Conservation (phyloP, 1,284 basidiomycete species). For the Chiua sp. region DNA sequence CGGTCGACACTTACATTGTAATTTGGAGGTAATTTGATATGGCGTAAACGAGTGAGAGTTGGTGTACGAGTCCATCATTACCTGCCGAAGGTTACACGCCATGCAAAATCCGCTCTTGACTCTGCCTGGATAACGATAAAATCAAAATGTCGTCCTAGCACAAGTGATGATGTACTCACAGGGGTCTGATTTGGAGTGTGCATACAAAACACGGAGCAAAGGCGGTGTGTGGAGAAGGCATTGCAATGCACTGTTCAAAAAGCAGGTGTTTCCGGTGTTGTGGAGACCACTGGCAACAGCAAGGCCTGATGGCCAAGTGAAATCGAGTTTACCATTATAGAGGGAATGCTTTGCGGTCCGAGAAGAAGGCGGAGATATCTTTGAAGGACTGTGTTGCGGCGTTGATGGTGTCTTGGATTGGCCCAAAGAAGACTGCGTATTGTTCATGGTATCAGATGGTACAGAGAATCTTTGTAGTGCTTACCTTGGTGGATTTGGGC, state of each 20-base stretch:
- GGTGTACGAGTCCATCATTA: slow-evolving; percentile 57
- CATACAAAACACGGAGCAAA: slow-evolving; percentile 71
- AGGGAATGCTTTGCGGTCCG: slow-evolving; percentile 42
- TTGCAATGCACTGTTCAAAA: slow-evolving; percentile 95
- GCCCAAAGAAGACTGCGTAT: slow-evolving; percentile 22
- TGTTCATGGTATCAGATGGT: slow-evolving; percentile 4
- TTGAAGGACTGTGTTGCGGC: slow-evolving; percentile 24
- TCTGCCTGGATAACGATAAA: slow-evolving; percentile 49
- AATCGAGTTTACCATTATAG: slow-evolving; percentile 58
- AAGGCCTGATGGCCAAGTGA: slow-evolving; percentile 54
- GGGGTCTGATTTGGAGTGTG: slow-evolving; percentile 55
- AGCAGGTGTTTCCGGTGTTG: slow-evolving; percentile 98
- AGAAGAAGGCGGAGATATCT: slow-evolving; percentile 23
- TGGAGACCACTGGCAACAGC: slow-evolving; percentile 70
- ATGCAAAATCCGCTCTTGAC: slow-evolving; percentile 73
- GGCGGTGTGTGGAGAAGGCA: slow-evolving; percentile 95
- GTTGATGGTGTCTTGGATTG: slow-evolving; percentile 25
- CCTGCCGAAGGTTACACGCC: slow-evolving; percentile 68
- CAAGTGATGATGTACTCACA: slow-evolving; percentile 46
- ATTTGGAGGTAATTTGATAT: slow-evolving; percentile 61
- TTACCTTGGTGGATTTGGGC: slow-evolving; percentile 46
- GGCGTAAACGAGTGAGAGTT: slow-evolving; percentile 62
- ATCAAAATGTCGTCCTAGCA: slow-evolving; percentile 9
- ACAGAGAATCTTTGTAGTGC: neutral
- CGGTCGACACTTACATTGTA: slow-evolving; percentile 63